Conservation (phyloP, 2,329 filamentous ascomycete genomes). For the Trichoderma hamatum region DNA sequence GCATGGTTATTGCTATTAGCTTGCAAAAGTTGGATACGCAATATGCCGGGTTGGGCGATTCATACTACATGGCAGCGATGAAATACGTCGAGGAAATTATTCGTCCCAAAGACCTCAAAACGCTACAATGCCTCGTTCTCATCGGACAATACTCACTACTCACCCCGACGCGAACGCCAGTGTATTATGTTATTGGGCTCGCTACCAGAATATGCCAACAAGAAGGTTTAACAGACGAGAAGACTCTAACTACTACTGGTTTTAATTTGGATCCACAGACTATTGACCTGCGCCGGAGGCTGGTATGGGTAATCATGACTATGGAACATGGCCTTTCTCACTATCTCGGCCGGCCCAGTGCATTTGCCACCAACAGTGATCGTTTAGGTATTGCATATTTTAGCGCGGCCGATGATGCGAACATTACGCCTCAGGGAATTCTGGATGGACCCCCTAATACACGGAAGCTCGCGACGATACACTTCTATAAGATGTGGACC, state of each 20-base stretch:
- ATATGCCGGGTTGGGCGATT: conserved; percentile 92
- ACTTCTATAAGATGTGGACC: conserved; percentile 90
- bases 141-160: conserved; percentile 90
- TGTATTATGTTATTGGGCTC: conserved; percentile 90
- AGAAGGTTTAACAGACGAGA: conserved; percentile 83
- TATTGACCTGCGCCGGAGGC: conserved; percentile 83
- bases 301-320: conserved; percentile 85
- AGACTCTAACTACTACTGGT: conserved; percentile 70
- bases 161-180: conserved; percentile 87
- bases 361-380: conserved; percentile 80
- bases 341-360: conserved; percentile 82
- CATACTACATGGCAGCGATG: conserved; percentile 90
- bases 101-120: conserved; percentile 84
- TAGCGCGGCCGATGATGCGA: conserved; percentile 76
- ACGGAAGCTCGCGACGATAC: conserved; percentile 86
- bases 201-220: conserved; percentile 88
- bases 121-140: conserved; percentile 84
- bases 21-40: conserved; percentile 87
- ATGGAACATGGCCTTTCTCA: conserved; percentile 91
- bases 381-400: conserved; percentile 87
- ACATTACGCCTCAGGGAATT: conserved; percentile 79
- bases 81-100: conserved; percentile 81
- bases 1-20: conserved; percentile 92
- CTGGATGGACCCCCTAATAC: conserved; percentile 71
- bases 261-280: conserved; percentile 69